Percentiles rank a stretch among this genome's conserved stretches.
Conservation (phyloP, 1,139 yeast species). For the Candida sp. region DNA sequence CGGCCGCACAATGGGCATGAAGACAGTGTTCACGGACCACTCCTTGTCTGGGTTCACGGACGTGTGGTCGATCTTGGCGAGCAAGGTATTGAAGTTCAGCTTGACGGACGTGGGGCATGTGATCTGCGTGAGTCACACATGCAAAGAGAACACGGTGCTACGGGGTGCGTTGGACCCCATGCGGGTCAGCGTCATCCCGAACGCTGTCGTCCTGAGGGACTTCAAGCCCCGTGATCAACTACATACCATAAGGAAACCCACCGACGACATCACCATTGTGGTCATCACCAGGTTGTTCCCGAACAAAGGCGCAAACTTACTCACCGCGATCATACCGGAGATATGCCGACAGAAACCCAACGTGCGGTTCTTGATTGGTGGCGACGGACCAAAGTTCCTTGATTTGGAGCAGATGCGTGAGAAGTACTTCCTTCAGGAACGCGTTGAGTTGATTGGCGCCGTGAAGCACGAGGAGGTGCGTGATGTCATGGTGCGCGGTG, state of each 20-base stretch:
- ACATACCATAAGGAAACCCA: constrained; percentile 12
- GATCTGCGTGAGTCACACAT: constrained; percentile 95
- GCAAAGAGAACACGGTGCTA: constrained; percentile 94
- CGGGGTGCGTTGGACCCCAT: constrained; percentile 84
- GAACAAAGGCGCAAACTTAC: constrained; percentile 94
- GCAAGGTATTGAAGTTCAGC: constrained; percentile 84
- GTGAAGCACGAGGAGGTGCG: constrained; percentile 93
- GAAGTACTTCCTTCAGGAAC: constrained; percentile 79
- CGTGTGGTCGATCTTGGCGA: constrained; percentile 82
- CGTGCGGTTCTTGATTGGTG: constrained; percentile 87
- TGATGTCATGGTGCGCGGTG: constrained; percentile 92
- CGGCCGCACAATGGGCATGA: constrained; percentile 91
- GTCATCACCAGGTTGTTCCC: constrained; percentile 92
- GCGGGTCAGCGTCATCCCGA: constrained; percentile 89
- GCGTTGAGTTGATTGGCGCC: constrained; percentile 86
- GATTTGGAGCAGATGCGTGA: constrained; percentile 98
- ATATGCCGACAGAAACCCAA: constrained; percentile 68
- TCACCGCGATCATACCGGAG: constrained; percentile 85
- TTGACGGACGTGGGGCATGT: constrained; percentile 89
- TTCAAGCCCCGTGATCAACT: constrained; percentile 60
- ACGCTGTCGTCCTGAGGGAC: constrained; percentile 88
- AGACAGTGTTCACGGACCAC: constrained; percentile 94
- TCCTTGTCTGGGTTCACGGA: constrained; percentile 95
- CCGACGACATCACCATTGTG: constrained; percentile 68
- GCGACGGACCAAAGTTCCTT: constrained; percentile 95